Percentiles rank a stretch among this genome's conserved stretches.
phyloP scores from a whole-genome alignment of 2,329 filamentous ascomycete genomes.

The Diplodia seriata region DNA sequence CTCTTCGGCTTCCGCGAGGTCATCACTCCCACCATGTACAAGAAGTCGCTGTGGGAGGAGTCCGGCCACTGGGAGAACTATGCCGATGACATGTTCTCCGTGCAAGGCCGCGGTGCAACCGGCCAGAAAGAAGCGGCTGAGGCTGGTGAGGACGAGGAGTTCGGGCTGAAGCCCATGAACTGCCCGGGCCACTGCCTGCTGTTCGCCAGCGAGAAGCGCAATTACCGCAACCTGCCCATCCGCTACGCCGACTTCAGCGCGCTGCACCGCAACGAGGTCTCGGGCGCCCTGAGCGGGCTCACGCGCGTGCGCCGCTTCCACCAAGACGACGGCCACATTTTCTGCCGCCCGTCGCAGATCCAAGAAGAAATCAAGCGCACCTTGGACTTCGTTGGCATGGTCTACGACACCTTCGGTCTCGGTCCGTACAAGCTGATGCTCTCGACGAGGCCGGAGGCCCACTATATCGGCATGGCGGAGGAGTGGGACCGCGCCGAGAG shows the following conservation, averaged over 20 bases:
- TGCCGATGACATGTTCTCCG: constrained; percentile 89
- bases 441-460: constrained; percentile 77
- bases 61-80: constrained; percentile 91
- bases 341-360: constrained; percentile 82
- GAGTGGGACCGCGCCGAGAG: constrained; percentile 73
- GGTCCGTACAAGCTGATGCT: constrained; percentile 77
- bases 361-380: constrained; percentile 75
- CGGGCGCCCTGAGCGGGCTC: constrained; percentile 79
- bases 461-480: constrained; percentile 76
- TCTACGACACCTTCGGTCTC: constrained; percentile 73
- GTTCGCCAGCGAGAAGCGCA: constrained; percentile 75
- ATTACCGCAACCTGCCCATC: constrained; percentile 81
- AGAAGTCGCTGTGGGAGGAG: constrained; percentile 83
- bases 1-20: constrained; percentile 88
- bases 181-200: constrained; percentile 88
- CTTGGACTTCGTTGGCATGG: constrained; percentile 74
- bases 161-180: constrained; percentile 92
- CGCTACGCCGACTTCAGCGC: constrained; percentile 88
- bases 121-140: constrained; percentile 57
- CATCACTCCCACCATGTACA: constrained; percentile 89
- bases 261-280: constrained; percentile 85
- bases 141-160: constrained; percentile 70
- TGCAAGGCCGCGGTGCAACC: constrained; percentile 58
- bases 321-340: constrained; percentile 92
- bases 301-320: constrained; percentile 87